Conservation (phyloP, 805 yeast species). For the Hermanozyma aechmeae region DNA sequence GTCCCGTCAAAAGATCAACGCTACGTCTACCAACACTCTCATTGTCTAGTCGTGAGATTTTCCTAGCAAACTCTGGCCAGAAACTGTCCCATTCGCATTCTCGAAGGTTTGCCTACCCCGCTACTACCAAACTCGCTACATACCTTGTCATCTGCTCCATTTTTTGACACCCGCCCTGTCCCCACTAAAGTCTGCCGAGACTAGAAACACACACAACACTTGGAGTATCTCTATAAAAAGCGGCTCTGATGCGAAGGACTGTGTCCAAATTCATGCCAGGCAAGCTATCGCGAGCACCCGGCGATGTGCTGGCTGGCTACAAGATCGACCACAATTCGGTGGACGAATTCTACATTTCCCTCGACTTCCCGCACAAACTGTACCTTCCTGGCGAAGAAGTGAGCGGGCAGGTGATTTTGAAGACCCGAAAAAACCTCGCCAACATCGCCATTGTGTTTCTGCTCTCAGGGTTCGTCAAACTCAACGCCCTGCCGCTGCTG, state of each 20-base stretch:
- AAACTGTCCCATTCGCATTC: no score
- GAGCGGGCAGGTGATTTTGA: constrained; percentile 52
- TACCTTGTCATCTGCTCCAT: no score
- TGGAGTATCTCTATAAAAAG: neutral
- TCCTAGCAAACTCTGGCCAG: no score
- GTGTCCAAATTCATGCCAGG: constrained; percentile 36
- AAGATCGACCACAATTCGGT: constrained; percentile 33
- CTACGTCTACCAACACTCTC: no score
- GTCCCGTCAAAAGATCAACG: no score
- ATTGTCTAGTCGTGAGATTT: no score
- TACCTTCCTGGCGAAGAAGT: constrained; percentile 79
- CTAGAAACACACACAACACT: no score
- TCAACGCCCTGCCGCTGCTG: constrained; percentile 43
- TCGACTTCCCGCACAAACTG: constrained; percentile 66
- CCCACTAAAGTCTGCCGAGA: no score
- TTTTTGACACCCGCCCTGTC: no score
- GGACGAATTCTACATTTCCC: constrained; percentile 57
- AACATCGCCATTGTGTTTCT: constrained; percentile 46
- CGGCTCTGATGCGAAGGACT: constrained; percentile 36
- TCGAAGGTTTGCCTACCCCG: no score
- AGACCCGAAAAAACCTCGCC: constrained; percentile 44
- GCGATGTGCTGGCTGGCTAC: constrained; percentile 9
- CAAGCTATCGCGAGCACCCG: constrained; percentile 4
- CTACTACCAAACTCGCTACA: no score
- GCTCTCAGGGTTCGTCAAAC: constrained; percentile 47